phyloP scores from a whole-genome alignment of 495 filamentous ascomycete species.

The Hyaloscypha hepaticicola region DNA sequence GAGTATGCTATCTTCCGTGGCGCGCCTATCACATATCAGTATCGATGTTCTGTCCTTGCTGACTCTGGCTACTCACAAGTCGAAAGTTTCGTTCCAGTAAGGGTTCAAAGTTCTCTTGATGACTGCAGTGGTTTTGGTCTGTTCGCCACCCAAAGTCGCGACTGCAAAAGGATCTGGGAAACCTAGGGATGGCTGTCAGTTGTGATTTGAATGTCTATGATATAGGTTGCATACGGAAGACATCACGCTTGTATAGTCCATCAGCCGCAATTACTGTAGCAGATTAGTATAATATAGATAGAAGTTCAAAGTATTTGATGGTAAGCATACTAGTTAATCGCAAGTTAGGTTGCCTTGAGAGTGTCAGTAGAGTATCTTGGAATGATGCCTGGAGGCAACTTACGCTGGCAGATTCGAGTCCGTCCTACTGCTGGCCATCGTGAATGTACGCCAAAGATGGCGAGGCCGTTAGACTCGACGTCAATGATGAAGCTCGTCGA shows the following conservation, averaged over 20 bases:
- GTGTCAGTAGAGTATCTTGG: slow-evolving; percentile 20
- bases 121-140: slow-evolving; percentile 91
- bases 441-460: slow-evolving; percentile 34
- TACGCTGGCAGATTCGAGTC: slow-evolving; percentile 60
- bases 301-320: background rate
- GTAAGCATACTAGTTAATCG: slow-evolving; percentile 60
- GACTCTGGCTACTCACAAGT: slow-evolving; percentile 64
- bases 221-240: slow-evolving; percentile 72
- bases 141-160: slow-evolving; percentile 92
- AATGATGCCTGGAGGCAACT: slow-evolving; percentile 30
- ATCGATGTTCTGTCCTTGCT: background rate
- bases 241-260: slow-evolving; percentile 97
- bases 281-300: slow-evolving; percentile 31
- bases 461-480: slow-evolving; percentile 23
- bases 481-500: slow-evolving; percentile 34
- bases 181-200: slow-evolving; percentile 53
- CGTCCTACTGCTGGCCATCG: slow-evolving; percentile 47
- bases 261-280: slow-evolving; percentile 93
- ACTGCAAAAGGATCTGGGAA: slow-evolving; percentile 98
- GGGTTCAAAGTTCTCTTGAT: slow-evolving; percentile 97
- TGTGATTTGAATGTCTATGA: background rate
- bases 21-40: slow-evolving; percentile 57
- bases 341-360: slow-evolving; percentile 56
- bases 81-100: slow-evolving; percentile 99
- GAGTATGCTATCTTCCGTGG: slow-evolving; percentile 90